Conservation (phyloP, 1,139 yeast species). For the Debaryomycetaceae sp. region DNA sequence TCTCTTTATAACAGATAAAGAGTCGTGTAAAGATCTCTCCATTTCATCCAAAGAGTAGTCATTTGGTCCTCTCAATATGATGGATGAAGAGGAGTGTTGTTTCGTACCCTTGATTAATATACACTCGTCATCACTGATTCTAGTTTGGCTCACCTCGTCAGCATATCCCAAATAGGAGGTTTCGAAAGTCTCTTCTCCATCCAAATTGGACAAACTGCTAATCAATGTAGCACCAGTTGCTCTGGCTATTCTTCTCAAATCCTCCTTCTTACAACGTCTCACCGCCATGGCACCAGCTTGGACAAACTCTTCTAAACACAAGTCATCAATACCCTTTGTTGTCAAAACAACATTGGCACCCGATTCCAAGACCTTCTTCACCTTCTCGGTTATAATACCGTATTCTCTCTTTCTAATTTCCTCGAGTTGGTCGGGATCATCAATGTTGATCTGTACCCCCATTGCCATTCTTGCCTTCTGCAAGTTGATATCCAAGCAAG, state of each 20-base stretch:
- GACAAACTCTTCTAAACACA: conserved; percentile 91
- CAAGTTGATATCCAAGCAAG: conserved; percentile 88
- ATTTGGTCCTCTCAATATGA: conserved; percentile 92
- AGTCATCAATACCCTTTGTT: conserved; percentile 96
- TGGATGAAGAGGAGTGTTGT: conserved; percentile 88
- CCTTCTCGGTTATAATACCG: conserved; percentile 85
- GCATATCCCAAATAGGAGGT: conserved; percentile 82
- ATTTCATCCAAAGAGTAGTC: conserved; percentile 96
- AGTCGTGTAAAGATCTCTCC: conserved; percentile 96
- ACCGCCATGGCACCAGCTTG: conserved; percentile 98
- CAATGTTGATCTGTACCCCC: conserved; percentile 96
- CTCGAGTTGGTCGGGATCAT: conserved; percentile 96
- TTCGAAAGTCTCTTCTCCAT: conserved; percentile 97
- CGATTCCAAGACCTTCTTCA: conserved; percentile 78
- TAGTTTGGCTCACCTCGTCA: conserved; percentile 87
- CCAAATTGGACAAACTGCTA: conserved; percentile 84
- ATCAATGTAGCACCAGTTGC: conserved; percentile 97
- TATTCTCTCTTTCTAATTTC: conserved; percentile 93
- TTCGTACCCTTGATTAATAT: conserved; percentile 91
- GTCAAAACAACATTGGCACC: conserved; percentile 98
- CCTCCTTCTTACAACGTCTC: conserved; percentile 96
- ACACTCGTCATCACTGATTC: conserved; percentile 96
- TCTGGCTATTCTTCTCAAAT: conserved; percentile 91
- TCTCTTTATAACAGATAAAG: conserved; percentile 91
- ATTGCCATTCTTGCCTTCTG: conserved; percentile 98